Evolutionary conservation across 2,329 filamentous ascomycete genomes (phyloP), one percentile per base, ranked within the genome.

Genomic region (Trichoderma sp.): DNA sequence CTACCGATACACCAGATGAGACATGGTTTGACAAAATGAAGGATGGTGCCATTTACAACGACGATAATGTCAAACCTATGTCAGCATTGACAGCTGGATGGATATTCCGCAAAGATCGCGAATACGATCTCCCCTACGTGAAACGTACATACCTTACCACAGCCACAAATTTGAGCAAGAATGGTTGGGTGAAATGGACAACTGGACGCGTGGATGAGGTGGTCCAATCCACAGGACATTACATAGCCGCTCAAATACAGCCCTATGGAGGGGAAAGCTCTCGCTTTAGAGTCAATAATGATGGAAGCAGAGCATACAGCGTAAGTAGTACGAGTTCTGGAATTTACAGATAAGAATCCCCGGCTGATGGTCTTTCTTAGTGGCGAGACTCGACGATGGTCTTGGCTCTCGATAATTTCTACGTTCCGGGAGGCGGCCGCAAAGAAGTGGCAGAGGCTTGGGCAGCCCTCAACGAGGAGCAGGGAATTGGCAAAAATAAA

Each of bases 61-160:
- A 75, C 19, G 77, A 79, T 34, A 71, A 76, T 4, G 75, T 77
- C 61, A 79, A 81, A 71, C 76, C 77, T n/a, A 83, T 84, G 82
- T 80, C 81, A 2, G 70, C 79, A 25, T 73, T 84, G 70, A 82
- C 81, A 0, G 76, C 76, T 4, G 74, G 78, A 42, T 84, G 82
- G 82, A 78, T 84, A 67, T 84, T 84, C 73, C 75, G 73, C 1
- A 80, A 80, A 65, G 75, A 76, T 4, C 78, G 82, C 42, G 82
- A 84, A 71, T 84, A 84, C 67, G 78, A 83, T 32, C 78, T 81
- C 25, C 83, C 83, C 0, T 84, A 84, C 65, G 77, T 80, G 57
- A 84, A 84, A 75, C 78, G 81, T 8, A 82, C 81, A 2, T 82
- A 83, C 66, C 59, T 76, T 22, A 84, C 82, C 22, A 77, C 76